These are phyloP conservation scores for Agmasoma carcini DNA, from an alignment of 371 early-diverging fungal species.

Conservation along the genomic window DNA sequence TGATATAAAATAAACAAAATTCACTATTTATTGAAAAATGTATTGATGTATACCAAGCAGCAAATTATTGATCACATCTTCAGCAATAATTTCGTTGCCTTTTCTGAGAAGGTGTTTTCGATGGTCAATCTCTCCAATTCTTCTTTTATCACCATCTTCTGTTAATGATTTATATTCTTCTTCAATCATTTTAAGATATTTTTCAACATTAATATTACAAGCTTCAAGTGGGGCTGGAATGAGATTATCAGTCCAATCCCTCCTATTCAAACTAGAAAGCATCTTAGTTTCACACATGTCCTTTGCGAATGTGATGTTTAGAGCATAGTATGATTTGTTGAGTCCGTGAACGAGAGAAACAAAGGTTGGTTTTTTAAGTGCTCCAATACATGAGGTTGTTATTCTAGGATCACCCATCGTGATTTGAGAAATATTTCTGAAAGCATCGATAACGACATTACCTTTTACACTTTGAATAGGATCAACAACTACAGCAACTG, in stretches of 20 bases:
- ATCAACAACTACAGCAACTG: slow-evolving; percentile 97
- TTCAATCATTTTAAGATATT: slow-evolving; percentile 43
- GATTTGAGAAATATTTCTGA: slow-evolving; percentile 83
- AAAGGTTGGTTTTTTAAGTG: slow-evolving; percentile 88
- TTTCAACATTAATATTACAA: slow-evolving; percentile 54
- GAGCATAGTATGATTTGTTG: slow-evolving; percentile 95
- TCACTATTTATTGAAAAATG: slow-evolving; percentile 41
- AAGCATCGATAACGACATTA: slow-evolving; percentile 99
- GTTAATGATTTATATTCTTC: slow-evolving; percentile 41
- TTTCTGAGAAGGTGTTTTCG: slow-evolving; percentile 48
- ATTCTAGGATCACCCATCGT: slow-evolving; percentile 90
- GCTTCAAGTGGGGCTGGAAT: slow-evolving; percentile 65
- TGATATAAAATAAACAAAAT: slow-evolving; percentile 10
- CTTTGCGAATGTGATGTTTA: slow-evolving; percentile 93
- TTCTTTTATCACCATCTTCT: slow-evolving; percentile 44
- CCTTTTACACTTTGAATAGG: slow-evolving; percentile 99
- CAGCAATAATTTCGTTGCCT: slow-evolving; percentile 41
- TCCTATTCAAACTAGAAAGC: slow-evolving; percentile 90
- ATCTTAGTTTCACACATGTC: slow-evolving; percentile 95
- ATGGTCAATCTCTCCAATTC: slow-evolving; percentile 50
- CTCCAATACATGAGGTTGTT: slow-evolving; percentile 95
- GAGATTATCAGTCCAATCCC: slow-evolving; percentile 92
- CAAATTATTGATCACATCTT: slow-evolving; percentile 47
- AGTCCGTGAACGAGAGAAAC: slow-evolving; percentile 89
- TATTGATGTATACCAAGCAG: slow-evolving; percentile 47